Conservation (phyloP, 495 filamentous ascomycete species). For the Lophiotrema nucula region DNA sequence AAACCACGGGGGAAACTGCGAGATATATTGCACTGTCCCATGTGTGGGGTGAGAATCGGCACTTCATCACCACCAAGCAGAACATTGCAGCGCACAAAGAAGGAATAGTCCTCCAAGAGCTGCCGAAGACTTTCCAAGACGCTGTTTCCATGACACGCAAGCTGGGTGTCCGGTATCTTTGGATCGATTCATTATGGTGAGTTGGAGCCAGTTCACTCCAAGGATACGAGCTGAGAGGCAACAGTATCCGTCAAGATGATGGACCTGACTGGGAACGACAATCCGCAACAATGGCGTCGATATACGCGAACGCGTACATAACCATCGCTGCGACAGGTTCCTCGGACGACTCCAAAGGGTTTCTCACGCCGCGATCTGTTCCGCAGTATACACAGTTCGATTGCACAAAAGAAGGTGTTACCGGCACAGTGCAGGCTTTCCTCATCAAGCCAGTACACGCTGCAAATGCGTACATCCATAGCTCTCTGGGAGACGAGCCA, state of each 20-base stretch:
- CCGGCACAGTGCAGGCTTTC: slow-evolving; percentile 1
- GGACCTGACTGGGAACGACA: slow-evolving; percentile 13
- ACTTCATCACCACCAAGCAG: background rate
- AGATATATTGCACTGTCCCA: slow-evolving; percentile 8
- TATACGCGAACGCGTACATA: slow-evolving; percentile 14
- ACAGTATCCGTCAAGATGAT: slow-evolving; percentile 16
- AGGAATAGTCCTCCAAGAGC: background rate
- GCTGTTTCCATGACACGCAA: slow-evolving; percentile 3
- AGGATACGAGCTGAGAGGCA: background rate
- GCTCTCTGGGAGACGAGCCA: background rate
- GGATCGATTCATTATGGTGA: slow-evolving; percentile 23
- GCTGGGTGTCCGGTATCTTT: slow-evolving; percentile 15
- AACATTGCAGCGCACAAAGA: slow-evolving; percentile 2
- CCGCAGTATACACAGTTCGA: background rate
- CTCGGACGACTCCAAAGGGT: background rate
- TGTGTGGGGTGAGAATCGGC: slow-evolving; percentile 1
- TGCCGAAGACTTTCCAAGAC: slow-evolving; percentile 17
- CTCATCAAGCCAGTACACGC: background rate
- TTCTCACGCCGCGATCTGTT: background rate
- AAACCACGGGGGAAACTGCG: background rate
- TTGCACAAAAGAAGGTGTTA: background rate
- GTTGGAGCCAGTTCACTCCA: no score
- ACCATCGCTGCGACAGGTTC: slow-evolving; percentile 13
- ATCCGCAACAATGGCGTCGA: slow-evolving; percentile 15
- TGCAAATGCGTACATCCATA: background rate